Percentiles rank a stretch among this genome's conserved stretches.
Conservation (phyloP, 345 rosid species). For the Arabidopsis arenosa region DNA sequence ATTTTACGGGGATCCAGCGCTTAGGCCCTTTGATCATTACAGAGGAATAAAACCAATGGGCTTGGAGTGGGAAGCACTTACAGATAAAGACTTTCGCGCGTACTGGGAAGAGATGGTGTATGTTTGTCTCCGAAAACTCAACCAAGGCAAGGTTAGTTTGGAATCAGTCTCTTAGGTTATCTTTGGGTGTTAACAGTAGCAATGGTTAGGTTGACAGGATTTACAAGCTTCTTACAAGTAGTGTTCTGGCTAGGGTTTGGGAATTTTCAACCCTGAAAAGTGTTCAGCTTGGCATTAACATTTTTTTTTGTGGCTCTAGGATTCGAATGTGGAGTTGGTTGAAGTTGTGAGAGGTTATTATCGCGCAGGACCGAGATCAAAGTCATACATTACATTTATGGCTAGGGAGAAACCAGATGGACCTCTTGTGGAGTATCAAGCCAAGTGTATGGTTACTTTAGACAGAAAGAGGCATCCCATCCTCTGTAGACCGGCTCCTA, state of each 20-base stretch:
- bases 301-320: background rate
- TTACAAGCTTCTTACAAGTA: too few relatives aligned
- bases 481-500: conserved; percentile 34
- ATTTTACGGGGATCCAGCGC: conserved; percentile 1
- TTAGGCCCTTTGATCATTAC: background rate
- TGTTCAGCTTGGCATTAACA: background rate
- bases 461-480: conserved; percentile 19
- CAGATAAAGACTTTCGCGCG: background rate
- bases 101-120: conserved; percentile 1
- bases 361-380: background rate
- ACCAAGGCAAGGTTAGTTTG: conserved; percentile 5
- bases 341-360: conserved; percentile 12
- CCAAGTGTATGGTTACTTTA: conserved; percentile 14
- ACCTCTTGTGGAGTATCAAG: conserved; percentile 25
- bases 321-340: conserved; percentile 5
- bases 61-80: background rate
- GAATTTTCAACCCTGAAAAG: background rate
- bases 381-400: conserved; percentile 36
- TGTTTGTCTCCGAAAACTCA: background rate
- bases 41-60: background rate
- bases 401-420: conserved; percentile 26
- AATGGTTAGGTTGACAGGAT: background rate
- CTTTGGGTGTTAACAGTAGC: background rate
- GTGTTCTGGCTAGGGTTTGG: background rate
- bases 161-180: background rate